Conservation (phyloP, 2,329 filamentous ascomycete species). For the Neonectria neomacrospora region DNA sequence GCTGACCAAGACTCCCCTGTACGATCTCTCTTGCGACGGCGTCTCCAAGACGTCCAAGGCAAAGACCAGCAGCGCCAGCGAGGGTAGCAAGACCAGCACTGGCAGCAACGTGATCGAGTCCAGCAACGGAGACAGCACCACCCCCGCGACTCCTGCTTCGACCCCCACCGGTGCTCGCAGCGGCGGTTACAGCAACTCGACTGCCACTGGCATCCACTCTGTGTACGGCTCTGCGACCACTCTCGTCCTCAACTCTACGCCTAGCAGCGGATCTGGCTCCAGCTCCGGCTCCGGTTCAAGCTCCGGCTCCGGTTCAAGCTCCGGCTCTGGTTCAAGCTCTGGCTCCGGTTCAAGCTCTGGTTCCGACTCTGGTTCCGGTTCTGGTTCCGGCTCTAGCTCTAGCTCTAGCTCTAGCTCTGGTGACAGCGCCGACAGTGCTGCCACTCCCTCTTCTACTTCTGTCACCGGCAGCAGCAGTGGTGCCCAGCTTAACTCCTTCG, state of each 20-base stretch:
- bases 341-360: conserved; percentile 36
- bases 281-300: conserved; percentile 11
- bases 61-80: conserved; percentile 22
- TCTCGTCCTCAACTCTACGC: neutral
- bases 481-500: conserved; percentile 46
- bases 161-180: conserved; percentile 13
- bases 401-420: conserved; percentile 24
- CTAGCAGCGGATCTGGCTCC: conserved; percentile 25
- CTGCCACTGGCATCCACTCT: conserved; percentile 15
- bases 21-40: conserved; percentile 66
- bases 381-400: conserved; percentile 43
- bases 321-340: conserved; percentile 39
- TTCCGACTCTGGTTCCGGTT: conserved; percentile 28
- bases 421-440: conserved; percentile 21
- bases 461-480: conserved; percentile 31
- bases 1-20: conserved; percentile 66
- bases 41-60: conserved; percentile 28
- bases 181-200: conserved; percentile 8
- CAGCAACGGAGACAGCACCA: conserved; percentile 4
- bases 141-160: conserved; percentile 23
- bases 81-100: conserved; percentile 2
- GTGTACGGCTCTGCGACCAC: neutral
- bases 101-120: conserved; percentile 11
- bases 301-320: conserved; percentile 29
- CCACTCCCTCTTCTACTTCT: conserved; percentile 12